These are phyloP conservation scores for Protoeuglena noctilucae DNA, from an alignment of 139 green algal genomes.

Conservation along the genomic window DNA sequence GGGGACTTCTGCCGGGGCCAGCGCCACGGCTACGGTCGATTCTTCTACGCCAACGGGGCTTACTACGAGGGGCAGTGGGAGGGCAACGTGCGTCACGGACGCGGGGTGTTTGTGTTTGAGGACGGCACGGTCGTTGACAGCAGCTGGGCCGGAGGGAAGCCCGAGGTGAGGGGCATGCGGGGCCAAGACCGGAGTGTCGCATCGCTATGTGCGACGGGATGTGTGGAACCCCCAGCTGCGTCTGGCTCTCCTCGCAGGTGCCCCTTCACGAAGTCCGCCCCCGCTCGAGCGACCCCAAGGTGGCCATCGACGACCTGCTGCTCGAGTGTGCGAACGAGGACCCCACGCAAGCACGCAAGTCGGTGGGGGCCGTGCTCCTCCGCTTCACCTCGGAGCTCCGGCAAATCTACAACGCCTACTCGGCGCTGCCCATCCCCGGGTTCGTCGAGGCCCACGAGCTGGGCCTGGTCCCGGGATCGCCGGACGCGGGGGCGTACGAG, in stretches of 20 bases:
- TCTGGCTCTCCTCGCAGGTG: no score
- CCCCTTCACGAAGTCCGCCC: not conserved
- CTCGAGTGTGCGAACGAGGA: constrained; percentile 12
- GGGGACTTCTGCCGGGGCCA: not conserved
- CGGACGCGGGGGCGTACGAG: no score
- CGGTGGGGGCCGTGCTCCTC: constrained; percentile 31
- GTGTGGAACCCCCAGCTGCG: no score
- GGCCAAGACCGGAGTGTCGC: no score
- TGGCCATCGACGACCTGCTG: constrained; percentile 37
- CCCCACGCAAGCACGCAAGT: constrained; percentile 7
- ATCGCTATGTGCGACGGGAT: no score
- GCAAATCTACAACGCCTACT: constrained; percentile 43
- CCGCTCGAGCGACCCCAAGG: not conserved
- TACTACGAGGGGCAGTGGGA: constrained; percentile 31
- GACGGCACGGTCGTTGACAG: constrained; percentile 27
- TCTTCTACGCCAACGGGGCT: constrained; percentile 42
- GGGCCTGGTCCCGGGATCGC: no score
- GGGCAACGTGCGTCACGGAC: constrained; percentile 15
- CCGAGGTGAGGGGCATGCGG: no score
- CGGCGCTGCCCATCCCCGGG: not conserved
- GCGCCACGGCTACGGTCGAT: constrained; percentile 23
- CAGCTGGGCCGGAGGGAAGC: no score
- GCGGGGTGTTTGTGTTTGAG: constrained; percentile 26
- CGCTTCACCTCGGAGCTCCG: constrained; percentile 40
- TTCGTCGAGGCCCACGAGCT: no score